Evolutionary conservation across 2,329 filamentous ascomycete species (phyloP).

Genomic region (Talaromyces sp.): DNA sequence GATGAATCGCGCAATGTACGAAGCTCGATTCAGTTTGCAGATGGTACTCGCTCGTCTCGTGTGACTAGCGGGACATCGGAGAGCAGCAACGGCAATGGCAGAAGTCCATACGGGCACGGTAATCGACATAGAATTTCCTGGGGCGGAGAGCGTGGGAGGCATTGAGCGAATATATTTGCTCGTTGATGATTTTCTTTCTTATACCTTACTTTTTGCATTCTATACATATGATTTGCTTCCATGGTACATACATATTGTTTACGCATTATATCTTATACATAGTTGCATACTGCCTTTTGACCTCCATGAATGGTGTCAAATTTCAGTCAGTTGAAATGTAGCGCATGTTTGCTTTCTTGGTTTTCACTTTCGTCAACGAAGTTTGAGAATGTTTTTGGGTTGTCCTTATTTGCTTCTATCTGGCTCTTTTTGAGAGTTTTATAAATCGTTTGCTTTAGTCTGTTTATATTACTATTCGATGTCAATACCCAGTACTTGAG

Average conservation of each 20-base stretch:
- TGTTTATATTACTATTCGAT: not conserved
- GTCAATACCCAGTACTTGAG: not conserved
- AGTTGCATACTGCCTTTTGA: not conserved
- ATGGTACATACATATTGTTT: conserved; percentile 3
- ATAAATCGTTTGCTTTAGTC: not conserved
- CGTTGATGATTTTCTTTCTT: not conserved
- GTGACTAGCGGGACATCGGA: conserved; percentile 7
- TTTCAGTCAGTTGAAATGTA: not conserved
- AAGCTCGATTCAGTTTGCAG: conserved; percentile 18
- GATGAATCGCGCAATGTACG: conserved; percentile 22
- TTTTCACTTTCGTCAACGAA: not conserved
- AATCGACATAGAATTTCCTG: conserved; percentile 18
- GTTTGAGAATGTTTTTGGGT: not conserved
- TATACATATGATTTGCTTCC: conserved; percentile 9
- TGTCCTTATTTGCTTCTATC: not conserved
- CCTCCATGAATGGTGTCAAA: not conserved
- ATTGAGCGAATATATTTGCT: not conserved
- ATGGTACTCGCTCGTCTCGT: conserved; percentile 18
- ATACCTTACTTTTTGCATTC: not conserved
- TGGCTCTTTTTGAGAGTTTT: not conserved
- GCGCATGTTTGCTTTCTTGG: not conserved
- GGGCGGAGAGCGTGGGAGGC: conserved; percentile 20
- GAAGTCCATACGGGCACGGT: conserved; percentile 16
- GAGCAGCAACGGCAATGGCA: conserved; percentile 7
- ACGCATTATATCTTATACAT: conserved; percentile 5